Base-by-base conservation (phyloP, 1,284 basidiomycete genomes). In the Sutorius eximius region DNA sequence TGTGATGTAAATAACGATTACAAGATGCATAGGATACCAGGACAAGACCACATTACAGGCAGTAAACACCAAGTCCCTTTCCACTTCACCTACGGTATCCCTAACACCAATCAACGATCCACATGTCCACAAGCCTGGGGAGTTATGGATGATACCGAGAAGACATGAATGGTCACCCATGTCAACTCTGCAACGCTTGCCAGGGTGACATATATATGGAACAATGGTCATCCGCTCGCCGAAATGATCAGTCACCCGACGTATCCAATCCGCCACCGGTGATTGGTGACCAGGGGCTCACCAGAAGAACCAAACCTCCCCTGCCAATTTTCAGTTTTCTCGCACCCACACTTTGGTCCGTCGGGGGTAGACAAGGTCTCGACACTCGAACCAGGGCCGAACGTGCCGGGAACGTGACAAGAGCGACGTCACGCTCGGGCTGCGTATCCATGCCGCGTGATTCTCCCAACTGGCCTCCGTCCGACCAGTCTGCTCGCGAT, bases 341-440 rank as follows among this genome's bases (percentile, higher is more conserved):
- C 4, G 20, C 22, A n/a, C 27, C 47, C 37, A 40, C 43, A 4
- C 18, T 37, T 38, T 22, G 38, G 27, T 49, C 48, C 7, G 38
- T 42, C 11, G 9, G 18, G 41, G 45, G 22, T 9, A 15, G 18
- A 24, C 27, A 15, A 53, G 34, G 18, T 66, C 47, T 38, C 52
- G 43, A 38, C 51, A 49, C 45, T 55, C 52, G 30, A 60, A 37
- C 41, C 33, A 49, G 13, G 57, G 53, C 2, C 45, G 45, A 2
- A 38, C 15, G 7, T 38, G 41, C 27, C 38, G 52, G 3, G 62
- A 65, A 36, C 62, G 64, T 13, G 60, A 50, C 49, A 67, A 47
- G 34, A 64, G 52, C 1, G 62, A 42, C 8, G 41, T 22, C 6
- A 67, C 45, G 30, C 60, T 58, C 45, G 51, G 41, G 22, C 43